phyloP scores from a whole-genome alignment of 805 yeast species.

The Saturnispora silvae region DNA sequence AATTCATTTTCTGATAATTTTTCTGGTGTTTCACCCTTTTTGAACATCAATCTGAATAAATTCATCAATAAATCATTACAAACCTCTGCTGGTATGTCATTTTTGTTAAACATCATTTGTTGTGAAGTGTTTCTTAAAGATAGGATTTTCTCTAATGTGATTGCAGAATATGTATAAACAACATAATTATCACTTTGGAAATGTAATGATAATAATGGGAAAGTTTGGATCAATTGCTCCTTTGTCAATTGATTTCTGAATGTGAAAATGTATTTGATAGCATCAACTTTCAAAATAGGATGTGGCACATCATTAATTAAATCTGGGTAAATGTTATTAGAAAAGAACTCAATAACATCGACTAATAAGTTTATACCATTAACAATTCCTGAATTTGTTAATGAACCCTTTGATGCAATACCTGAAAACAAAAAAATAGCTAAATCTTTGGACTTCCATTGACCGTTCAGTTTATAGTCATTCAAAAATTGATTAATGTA shows the following conservation, averaged over 20 bases:
- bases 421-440: slow-evolving; percentile 81
- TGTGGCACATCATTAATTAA: slow-evolving; percentile 47
- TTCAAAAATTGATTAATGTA: slow-evolving; percentile 60
- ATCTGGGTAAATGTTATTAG: slow-evolving; percentile 73
- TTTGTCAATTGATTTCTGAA: slow-evolving; percentile 91
- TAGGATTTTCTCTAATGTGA: slow-evolving; percentile 81
- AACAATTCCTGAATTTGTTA: slow-evolving; percentile 72
- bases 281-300: slow-evolving; percentile 82
- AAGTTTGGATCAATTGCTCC: slow-evolving; percentile 64
- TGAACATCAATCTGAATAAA: slow-evolving; percentile 56
- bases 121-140: slow-evolving; percentile 58
- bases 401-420: slow-evolving; percentile 81
- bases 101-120: slow-evolving; percentile 54
- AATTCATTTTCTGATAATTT: slow-evolving; percentile 93
- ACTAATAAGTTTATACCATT: slow-evolving; percentile 74
- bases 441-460: slow-evolving; percentile 83
- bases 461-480: slow-evolving; percentile 51
- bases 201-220: slow-evolving; percentile 69
- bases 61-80: slow-evolving; percentile 51
- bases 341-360: slow-evolving; percentile 81
- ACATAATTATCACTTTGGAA: slow-evolving; percentile 60
- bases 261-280: slow-evolving; percentile 79
- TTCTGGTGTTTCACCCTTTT: slow-evolving; percentile 60
- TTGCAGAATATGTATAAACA: slow-evolving; percentile 87
- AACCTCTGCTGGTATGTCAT: slow-evolving; percentile 55